Base-by-base conservation (phyloP, 2,329 filamentous ascomycete species). In the Metarhizium humberi region DNA sequence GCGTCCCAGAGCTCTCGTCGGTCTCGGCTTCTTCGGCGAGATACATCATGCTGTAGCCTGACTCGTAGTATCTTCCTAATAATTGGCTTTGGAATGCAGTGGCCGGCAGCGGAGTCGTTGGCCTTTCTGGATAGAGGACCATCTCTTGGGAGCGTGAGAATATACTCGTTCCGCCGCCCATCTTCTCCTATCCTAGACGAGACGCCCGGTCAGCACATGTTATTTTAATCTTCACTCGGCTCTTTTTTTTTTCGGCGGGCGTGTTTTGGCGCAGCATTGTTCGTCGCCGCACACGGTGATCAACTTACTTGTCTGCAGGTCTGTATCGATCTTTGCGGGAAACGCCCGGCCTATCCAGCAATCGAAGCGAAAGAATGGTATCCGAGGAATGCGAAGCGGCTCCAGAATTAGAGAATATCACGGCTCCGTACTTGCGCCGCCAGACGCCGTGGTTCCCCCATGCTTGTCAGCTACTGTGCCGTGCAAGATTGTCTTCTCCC, bases 371-470 rank as follows among this genome's bases (percentile, higher is more conserved):
- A 6, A 69, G 43, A 0, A 65, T 42, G 1, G 65, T 57, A 2
- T 58, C 53, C 0, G 55, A 68, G 3, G 57, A 56, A 50, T 73
- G 75, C 3, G 72, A 72, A 5, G 70, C 72, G 6, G 62, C 8
- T 7, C 68, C 71, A 34, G 73, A 77, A 57, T 80, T 81, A 2
- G 56, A 60, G 58, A 71, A 53, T 14, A 62, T 61, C 2, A 68
- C 62, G 7, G 69, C 59, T 0, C 66, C 69, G 46, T 66, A 64
- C n/a, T 65, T 60, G n/a, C 57, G 2, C 65, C 63, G 51, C 64
- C 66, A 1, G 62, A 61, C 11, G 57, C 58, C 40, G 66, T 61
- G 0, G 60, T 60, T 0, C 71, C 71, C 3, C 52, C 55, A 56
- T 72, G 70, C 30, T 55, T 60, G 30, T 67, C 70, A 2, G 66